Conservation (phyloP, 164 flowering plant species). For the Saururus chinensis region DNA sequence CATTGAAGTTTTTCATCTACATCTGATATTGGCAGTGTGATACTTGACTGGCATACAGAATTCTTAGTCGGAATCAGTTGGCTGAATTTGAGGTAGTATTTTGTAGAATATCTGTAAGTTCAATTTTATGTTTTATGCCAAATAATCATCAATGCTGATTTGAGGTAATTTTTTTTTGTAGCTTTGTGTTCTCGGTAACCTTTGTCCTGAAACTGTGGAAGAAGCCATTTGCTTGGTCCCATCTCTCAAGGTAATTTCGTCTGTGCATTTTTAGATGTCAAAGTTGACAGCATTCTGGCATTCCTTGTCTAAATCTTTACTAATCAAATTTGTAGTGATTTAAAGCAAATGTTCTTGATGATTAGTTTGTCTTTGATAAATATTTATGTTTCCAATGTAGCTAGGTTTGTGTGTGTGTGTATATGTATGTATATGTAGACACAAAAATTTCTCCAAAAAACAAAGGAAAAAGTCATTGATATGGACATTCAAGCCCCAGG, state of each 20-base stretch:
- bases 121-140: not conserved
- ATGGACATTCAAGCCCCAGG: no score
- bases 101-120: not conserved
- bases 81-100: constrained; percentile 88
- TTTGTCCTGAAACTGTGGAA: constrained; percentile 96
- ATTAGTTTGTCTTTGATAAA: no score
- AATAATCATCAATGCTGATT: not conserved
- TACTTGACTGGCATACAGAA: constrained; percentile 63
- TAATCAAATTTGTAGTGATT: not conserved
- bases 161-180: constrained; percentile 19
- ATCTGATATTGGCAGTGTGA: not conserved
- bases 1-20: not conserved
- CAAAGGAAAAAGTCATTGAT: no score
- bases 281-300: not conserved
- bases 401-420: no score
- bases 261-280: not conserved
- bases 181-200: constrained; percentile 98
- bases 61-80: constrained; percentile 75
- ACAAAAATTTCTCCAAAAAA: no score
- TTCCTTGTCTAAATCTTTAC: not conserved
- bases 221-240: constrained; percentile 99
- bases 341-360: no score
- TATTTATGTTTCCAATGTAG: no score
- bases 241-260: constrained; percentile 62
- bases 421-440: no score